phyloP scores from a whole-genome alignment of 345 rosid species.

The Clausena lansium region DNA sequence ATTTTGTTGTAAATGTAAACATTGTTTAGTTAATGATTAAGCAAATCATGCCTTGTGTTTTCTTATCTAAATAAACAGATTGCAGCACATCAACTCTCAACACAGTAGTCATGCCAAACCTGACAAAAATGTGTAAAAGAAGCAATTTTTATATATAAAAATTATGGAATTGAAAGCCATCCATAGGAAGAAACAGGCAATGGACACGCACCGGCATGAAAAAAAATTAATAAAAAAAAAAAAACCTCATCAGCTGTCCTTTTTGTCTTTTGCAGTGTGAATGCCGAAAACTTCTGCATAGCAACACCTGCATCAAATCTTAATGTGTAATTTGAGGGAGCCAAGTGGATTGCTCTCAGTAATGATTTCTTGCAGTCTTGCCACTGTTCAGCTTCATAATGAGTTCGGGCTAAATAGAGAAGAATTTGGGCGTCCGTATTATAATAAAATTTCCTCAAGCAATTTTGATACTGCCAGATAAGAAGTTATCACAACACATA shows the following conservation, averaged over 20 bases:
- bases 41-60: neutral
- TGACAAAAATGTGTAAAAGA: neutral
- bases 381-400: slow-evolving; percentile 99
- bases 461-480: slow-evolving; percentile 87
- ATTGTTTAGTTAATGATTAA: neutral
- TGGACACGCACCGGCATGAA: slow-evolving; percentile 10
- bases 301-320: slow-evolving; percentile 98
- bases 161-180: neutral
- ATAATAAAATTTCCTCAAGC: slow-evolving; percentile 86
- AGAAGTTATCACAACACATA: slow-evolving; percentile 1
- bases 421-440: slow-evolving; percentile 90
- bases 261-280: slow-evolving; percentile 87
- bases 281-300: slow-evolving; percentile 97
- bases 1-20: neutral
- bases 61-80: neutral
- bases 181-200: neutral
- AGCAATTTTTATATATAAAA: neutral
- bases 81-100: neutral
- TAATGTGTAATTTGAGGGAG: slow-evolving; percentile 90
- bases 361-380: slow-evolving; percentile 98
- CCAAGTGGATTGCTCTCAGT: slow-evolving; percentile 85
- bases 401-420: slow-evolving; percentile 92
- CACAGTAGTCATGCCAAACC: neutral
- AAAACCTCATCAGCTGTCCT: slow-evolving; percentile 91
- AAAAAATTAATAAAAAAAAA: neutral